These are phyloP conservation scores for Syncephalastrum racemosum DNA, from an alignment of 371 early-diverging fungal species.

Conservation along the genomic window DNA sequence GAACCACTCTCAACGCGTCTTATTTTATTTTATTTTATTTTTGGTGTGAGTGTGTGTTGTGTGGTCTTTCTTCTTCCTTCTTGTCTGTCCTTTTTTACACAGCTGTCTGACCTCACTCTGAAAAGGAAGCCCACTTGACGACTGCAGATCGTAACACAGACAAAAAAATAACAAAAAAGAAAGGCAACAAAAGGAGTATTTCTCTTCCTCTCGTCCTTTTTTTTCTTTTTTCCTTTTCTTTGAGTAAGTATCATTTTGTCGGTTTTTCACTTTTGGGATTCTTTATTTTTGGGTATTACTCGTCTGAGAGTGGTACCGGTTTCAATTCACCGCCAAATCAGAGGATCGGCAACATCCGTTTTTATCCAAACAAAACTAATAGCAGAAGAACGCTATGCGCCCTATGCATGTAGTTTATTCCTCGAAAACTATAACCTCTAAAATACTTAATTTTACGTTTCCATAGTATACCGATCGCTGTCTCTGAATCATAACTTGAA, in stretches of 20 bases:
- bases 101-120: too few relatives aligned
- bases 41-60: constrained; percentile 4
- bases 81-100: not conserved
- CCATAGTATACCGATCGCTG: too few relatives aligned
- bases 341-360: not conserved
- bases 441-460: too few relatives aligned
- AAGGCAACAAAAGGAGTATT: not conserved
- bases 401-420: too few relatives aligned
- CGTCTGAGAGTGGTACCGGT: not conserved
- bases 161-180: too few relatives aligned
- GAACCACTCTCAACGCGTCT: not conserved
- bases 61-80: not conserved
- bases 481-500: too few relatives aligned
- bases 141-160: too few relatives aligned
- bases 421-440: too few relatives aligned
- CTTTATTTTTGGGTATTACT: not conserved
- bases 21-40: constrained; percentile 14
- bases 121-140: too few relatives aligned
- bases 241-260: not conserved
- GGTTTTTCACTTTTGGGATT: constrained; percentile 1
- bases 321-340: not conserved
- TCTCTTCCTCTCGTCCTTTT: too few relatives aligned
- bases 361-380: not conserved
- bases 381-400: not conserved
- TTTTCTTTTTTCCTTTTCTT: constrained; percentile 6